Evolutionary conservation across 495 filamentous ascomycete genomes (phyloP).

Genomic region (Podospora anserina): DNA sequence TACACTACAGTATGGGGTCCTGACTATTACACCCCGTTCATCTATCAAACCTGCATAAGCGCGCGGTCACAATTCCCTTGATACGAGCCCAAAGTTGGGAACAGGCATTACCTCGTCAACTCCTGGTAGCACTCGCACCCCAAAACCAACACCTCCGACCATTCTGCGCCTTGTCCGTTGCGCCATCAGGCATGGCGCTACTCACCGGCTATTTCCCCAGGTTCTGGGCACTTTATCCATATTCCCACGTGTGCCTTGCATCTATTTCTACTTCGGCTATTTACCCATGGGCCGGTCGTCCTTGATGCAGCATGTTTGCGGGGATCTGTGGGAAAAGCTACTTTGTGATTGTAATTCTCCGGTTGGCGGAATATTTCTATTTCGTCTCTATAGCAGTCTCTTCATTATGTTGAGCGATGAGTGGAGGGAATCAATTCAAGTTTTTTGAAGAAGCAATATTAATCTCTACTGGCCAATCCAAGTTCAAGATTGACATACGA

Average conservation of each 20-base stretch:
- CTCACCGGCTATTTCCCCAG: neutral
- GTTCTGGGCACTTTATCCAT: neutral
- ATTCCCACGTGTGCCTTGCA: neutral
- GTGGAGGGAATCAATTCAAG: no score
- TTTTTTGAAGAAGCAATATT: no score
- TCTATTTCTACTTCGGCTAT: neutral
- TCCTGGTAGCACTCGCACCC: neutral
- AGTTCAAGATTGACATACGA: no score
- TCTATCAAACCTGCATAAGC: neutral
- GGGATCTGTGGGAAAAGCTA: neutral
- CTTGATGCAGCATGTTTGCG: neutral
- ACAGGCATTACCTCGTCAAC: neutral
- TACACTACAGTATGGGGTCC: neutral
- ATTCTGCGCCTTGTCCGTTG: neutral
- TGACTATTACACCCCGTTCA: neutral
- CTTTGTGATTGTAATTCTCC: neutral
- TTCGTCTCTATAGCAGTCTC: no score
- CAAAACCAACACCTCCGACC: neutral
- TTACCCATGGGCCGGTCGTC: neutral
- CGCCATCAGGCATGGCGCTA: neutral
- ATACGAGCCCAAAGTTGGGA: neutral
- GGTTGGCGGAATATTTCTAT: neutral
- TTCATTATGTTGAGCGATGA: no score
- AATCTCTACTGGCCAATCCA: no score
- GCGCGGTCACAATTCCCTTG: neutral